phyloP scores from a whole-genome alignment of 371 early-diverging fungal genomes.

The Mortierella sp. region DNA sequence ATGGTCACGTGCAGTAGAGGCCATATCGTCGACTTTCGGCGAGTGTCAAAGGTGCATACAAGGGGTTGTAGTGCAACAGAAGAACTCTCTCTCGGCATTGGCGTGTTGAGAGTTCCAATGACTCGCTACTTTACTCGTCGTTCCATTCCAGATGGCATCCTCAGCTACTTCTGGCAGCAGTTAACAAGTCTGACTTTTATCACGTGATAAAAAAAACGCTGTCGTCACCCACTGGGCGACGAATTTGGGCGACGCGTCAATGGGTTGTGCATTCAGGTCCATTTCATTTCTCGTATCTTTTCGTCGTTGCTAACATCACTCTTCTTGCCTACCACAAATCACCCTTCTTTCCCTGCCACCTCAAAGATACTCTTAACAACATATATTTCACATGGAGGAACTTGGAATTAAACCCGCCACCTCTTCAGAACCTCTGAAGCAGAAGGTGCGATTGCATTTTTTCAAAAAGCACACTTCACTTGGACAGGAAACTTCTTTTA shows the following conservation, averaged over 20 bases:
- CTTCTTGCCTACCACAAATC: not conserved
- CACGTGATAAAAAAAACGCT: not conserved
- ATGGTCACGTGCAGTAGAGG: not conserved
- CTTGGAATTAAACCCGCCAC: conserved; percentile 51
- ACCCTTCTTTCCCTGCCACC: not conserved
- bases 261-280: conserved; percentile 5
- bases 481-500: not conserved
- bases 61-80: no score
- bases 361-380: not conserved
- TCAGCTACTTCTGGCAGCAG: no score
- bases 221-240: not conserved
- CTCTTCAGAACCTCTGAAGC: conserved; percentile 33
- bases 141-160: no score
- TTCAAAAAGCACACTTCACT: not conserved
- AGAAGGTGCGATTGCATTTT: conserved; percentile 20
- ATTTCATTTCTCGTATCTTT: not conserved
- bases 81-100: no score
- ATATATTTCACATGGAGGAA: conserved; percentile 46
- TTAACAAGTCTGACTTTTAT: no score
- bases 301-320: not conserved
- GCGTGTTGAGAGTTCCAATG: no score
- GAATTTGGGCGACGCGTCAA: conserved; percentile 30
- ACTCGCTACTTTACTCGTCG: no score
- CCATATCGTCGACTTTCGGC: conserved; percentile 10
- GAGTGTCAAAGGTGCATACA: no score